Base-by-base conservation (phyloP, 202 grass and related monocot genomes). In the Digitaria exilis region DNA sequence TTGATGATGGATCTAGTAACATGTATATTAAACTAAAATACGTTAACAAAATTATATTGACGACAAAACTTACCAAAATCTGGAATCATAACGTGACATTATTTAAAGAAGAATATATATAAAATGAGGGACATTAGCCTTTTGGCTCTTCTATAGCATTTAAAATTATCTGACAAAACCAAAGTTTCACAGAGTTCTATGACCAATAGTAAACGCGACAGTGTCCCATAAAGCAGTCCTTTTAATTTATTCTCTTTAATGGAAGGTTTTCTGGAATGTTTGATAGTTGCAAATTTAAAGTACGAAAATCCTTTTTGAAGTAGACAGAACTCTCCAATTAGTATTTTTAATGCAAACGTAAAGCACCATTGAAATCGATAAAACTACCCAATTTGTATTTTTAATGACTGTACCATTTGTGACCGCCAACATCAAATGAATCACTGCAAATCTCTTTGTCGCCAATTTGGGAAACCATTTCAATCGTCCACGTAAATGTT, bases 401-500 rank as follows among this genome's bases (percentile, higher is more conserved):
- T 3, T 50, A 67, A 14, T 58, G n/a, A 35, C 34, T 79, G 62
- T 97, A 97, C 94, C 94, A 97, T 85, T 94, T 94, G 75, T 90
- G 88, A 82, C 91, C 89, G 29, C 94, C 94, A 68, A 94, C 89
- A 87, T 94, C 89, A 77, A 97, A 94, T 48, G 89, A 80, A 78
- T 94, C 88, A 71, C 94, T 94, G 26, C 76, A 71, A 54, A 97
- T 65, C 69, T 94, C 91, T 80, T 85, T 91, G 79, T 94, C 91
- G 35, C 88, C 90, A 69, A 94, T 93, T 91, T 91, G 89, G 42
- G 94, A 97, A 65, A 97, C 94, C 72, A 84, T 88, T 64, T 97
- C 89, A 31, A 97, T 97, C 68, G 77, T 92, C 94, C 94, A 97
- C 28, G 91, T 97, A 85, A 92, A 94, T 69, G 84, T 92, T 55